phyloP scores from a whole-genome alignment of 805 yeast genomes.

The Wickerhamiella vanderwaltii region DNA sequence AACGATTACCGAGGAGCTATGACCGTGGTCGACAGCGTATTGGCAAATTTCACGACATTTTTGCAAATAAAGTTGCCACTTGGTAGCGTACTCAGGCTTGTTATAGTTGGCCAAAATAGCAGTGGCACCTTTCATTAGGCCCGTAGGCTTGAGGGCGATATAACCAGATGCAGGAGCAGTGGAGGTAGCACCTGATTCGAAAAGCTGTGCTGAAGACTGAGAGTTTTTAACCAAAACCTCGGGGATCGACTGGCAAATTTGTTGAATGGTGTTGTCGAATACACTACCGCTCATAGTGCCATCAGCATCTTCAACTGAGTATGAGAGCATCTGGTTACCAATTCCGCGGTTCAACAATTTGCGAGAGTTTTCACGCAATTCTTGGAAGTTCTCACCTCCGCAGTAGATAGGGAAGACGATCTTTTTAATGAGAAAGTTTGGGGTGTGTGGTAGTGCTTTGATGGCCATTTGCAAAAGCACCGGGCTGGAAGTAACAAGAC shows the following conservation, averaged over 20 bases:
- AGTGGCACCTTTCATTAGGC: conserved; percentile 67
- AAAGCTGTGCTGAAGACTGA: conserved; percentile 25
- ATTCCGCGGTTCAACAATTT: conserved; percentile 61
- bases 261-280: conserved; percentile 29
- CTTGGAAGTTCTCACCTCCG: conserved; percentile 71
- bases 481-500: conserved; percentile 27
- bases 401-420: conserved; percentile 75
- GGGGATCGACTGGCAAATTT: conserved; percentile 46
- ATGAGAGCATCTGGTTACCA: conserved; percentile 88
- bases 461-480: conserved; percentile 25
- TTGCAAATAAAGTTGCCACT: conserved; percentile 47
- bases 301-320: conserved; percentile 86
- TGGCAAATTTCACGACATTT: conserved; percentile 56
- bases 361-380: conserved; percentile 61
- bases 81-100: conserved; percentile 37
- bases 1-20: conserved; percentile 48
- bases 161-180: conserved; percentile 80
- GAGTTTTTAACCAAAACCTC: conserved; percentile 53
- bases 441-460: conserved; percentile 32
- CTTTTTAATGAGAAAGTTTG: conserved; percentile 54
- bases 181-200: conserved; percentile 30
- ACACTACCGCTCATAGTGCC: conserved; percentile 39
- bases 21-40: conserved; percentile 33
- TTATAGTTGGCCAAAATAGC: conserved; percentile 51
- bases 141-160: conserved; percentile 89